Percentiles rank a stretch among this genome's conserved stretches.
Evolutionary conservation across 1,284 basidiomycete genomes (phyloP).

Genomic region (Mycena sp.): DNA sequence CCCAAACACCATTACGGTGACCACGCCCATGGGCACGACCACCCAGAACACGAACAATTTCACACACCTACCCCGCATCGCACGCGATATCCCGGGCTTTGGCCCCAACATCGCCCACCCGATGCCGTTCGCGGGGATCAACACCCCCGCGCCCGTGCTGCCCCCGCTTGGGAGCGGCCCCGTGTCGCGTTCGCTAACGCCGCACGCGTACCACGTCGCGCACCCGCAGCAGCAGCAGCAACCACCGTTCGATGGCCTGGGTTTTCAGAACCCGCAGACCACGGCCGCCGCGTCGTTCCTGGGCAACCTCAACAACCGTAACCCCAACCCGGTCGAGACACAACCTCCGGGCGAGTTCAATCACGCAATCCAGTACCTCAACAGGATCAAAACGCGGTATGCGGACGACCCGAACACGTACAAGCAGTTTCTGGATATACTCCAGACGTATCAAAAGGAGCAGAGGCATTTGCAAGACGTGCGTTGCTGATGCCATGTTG

Average conservation of each 20-base stretch:
- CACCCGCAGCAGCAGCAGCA: constrained; percentile 38
- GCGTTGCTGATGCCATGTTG: constrained; percentile 14
- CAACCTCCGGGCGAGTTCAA: constrained; percentile 84
- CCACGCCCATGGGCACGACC: constrained; percentile 51
- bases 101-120: constrained; percentile 30
- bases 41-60: constrained; percentile 61
- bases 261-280: constrained; percentile 50
- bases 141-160: constrained; percentile 22
- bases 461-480: constrained; percentile 90
- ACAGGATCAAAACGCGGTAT: constrained; percentile 98
- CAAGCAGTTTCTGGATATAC: constrained; percentile 97
- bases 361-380: constrained; percentile 97
- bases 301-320: constrained; percentile 61
- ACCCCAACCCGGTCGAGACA: constrained; percentile 38
- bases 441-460: constrained; percentile 98
- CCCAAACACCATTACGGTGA: constrained; percentile 66
- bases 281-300: constrained; percentile 70
- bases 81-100: constrained; percentile 36
- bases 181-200: constrained; percentile 56
- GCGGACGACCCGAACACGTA: constrained; percentile 94
- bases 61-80: constrained; percentile 43
- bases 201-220: constrained; percentile 44
- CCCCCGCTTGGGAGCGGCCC: constrained; percentile 37
- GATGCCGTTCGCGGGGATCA: constrained; percentile 25
- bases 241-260: constrained; percentile 44